A percentile compares a stretch with the other conserved stretches of the same genome.
These are phyloP conservation scores for Naegleria gruberi DNA, from an alignment of 208 protist species.

Conservation along the genomic window DNA sequence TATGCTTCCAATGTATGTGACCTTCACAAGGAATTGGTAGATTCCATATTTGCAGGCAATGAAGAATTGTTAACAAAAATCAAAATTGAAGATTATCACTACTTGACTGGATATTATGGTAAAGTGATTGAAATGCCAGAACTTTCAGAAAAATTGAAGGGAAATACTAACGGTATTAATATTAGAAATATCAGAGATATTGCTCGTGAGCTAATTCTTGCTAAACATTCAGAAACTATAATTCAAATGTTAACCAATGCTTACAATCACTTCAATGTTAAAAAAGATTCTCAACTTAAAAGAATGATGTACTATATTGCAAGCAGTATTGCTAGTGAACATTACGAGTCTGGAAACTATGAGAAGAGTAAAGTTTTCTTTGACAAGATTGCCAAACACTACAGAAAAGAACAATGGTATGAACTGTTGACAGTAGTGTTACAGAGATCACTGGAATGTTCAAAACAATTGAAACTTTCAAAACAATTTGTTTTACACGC, in stretches of 20 bases:
- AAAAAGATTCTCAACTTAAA: not conserved
- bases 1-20: no score
- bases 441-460: not conserved
- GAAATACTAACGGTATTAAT: no score
- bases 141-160: not conserved
- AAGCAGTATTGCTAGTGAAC: not conserved
- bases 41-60: no score
- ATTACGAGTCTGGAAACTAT: not conserved
- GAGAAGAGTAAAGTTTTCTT: not conserved
- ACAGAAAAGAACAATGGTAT: constrained; percentile 1
- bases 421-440: not conserved
- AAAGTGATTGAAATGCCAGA: not conserved
- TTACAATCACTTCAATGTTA: not conserved
- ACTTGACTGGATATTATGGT: not conserved
- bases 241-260: not conserved
- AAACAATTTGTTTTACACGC: not conserved
- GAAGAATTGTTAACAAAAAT: not conserved
- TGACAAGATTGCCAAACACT: not conserved
- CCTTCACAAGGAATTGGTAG: no score
- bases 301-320: constrained; percentile 10
- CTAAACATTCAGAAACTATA: not conserved
- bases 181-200: not conserved
- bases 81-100: not conserved
- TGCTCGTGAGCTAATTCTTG: not conserved
- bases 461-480: not conserved